These are phyloP conservation scores for Trypanosoma rangeli DNA, from an alignment of 208 protist species.

Conservation along the genomic window DNA sequence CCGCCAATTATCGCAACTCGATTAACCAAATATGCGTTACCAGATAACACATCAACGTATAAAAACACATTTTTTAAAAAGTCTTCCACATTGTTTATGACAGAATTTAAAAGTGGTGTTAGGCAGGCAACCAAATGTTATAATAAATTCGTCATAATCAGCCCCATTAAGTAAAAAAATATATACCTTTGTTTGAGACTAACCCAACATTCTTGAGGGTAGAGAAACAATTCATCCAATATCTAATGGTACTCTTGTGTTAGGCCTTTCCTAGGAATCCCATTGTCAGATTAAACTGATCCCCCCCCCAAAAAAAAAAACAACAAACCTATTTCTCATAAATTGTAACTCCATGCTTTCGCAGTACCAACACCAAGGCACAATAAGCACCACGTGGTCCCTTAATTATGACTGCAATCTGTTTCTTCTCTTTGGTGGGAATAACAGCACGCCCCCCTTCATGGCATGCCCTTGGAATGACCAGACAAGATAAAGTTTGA, in stretches of 20 bases:
- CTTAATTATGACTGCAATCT: conserved; percentile 72
- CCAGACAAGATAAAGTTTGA: conserved; percentile 57
- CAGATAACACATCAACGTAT: conserved; percentile 83
- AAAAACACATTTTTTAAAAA: conserved; percentile 65
- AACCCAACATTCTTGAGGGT: conserved; percentile 37
- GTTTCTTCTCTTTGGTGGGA: conserved; percentile 36
- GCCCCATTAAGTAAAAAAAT: conserved; percentile 24
- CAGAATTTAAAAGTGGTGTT: conserved; percentile 46
- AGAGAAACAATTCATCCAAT: conserved; percentile 53
- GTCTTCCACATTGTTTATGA: conserved; percentile 55
- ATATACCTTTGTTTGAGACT: conserved; percentile 28
- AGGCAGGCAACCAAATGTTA: conserved; percentile 84
- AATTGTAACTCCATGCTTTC: conserved; percentile 72
- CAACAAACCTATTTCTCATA: conserved; percentile 43
- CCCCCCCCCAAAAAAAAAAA: too few relatives aligned
- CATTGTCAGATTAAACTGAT: conserved; percentile 89
- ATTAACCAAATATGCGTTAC: conserved; percentile 54
- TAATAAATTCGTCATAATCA: conserved; percentile 63
- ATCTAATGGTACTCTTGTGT: conserved; percentile 77
- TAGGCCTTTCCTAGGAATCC: conserved; percentile 83
- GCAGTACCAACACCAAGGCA: conserved; percentile 47
- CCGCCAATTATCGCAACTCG: conserved; percentile 89
- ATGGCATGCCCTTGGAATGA: conserved; percentile 79
- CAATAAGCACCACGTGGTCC: conserved; percentile 66
- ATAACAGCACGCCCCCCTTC: conserved; percentile 41